phyloP scores from a whole-genome alignment of 1,139 yeast genomes.

The Arxiozyma heterogenica region DNA sequence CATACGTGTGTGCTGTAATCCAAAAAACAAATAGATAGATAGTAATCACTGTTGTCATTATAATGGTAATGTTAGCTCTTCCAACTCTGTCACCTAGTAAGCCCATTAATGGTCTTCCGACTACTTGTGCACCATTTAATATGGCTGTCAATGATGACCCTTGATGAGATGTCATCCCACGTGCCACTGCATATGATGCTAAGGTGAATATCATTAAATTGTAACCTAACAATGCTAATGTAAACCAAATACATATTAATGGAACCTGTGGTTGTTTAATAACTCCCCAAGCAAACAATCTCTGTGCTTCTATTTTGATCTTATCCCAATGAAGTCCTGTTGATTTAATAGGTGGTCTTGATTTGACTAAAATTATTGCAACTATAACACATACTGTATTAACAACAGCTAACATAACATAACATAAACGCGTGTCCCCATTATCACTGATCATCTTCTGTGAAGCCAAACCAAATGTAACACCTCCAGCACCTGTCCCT shows the following conservation, averaged over 20 bases:
- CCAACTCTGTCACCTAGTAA: slow-evolving; percentile 49
- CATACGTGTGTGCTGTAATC: slow-evolving; percentile 43
- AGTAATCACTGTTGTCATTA: slow-evolving; percentile 21
- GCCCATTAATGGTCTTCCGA: slow-evolving; percentile 64
- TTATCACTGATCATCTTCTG: slow-evolving; percentile 36
- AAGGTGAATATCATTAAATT: slow-evolving; percentile 51
- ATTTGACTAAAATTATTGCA: slow-evolving; percentile 39
- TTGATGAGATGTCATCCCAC: slow-evolving; percentile 47
- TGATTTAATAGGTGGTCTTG: slow-evolving; percentile 36
- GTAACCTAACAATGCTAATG: slow-evolving; percentile 47
- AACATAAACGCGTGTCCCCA: slow-evolving; percentile 59
- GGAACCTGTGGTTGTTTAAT: slow-evolving; percentile 15
- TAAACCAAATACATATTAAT: slow-evolving; percentile 46
- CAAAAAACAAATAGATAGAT: slow-evolving; percentile 33
- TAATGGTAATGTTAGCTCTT: slow-evolving; percentile 42
- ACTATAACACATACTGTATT: slow-evolving; percentile 32
- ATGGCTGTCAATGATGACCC: slow-evolving; percentile 55
- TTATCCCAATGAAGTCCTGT: slow-evolving; percentile 16
- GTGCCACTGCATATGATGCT: slow-evolving; percentile 50
- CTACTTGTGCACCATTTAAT: slow-evolving; percentile 50
- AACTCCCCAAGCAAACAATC: slow-evolving; percentile 8
- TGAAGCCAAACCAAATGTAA: slow-evolving; percentile 35
- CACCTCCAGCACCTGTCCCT: slow-evolving; percentile 57
- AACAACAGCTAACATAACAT: slow-evolving; percentile 47
- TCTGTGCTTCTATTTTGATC: slow-evolving; percentile 10